phyloP scores from a whole-genome alignment of 164 flowering plant genomes.

The Magnolia kwangsiensis region DNA sequence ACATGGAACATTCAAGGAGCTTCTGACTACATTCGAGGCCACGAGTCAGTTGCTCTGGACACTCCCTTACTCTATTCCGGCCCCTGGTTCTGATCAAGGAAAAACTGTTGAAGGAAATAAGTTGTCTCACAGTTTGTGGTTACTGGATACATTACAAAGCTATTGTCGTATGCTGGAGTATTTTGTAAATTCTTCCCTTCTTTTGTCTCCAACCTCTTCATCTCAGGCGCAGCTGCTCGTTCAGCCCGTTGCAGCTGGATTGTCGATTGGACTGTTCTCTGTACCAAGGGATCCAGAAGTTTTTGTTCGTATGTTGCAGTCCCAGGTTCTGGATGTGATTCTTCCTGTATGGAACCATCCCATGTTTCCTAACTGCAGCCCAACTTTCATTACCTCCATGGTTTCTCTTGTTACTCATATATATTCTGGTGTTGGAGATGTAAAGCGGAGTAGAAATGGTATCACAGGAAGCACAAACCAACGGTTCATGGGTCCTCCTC shows the following conservation, averaged over 20 bases:
- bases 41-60: conserved; percentile 94
- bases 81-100: conserved; percentile 41
- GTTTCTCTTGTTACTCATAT: conserved; percentile 68
- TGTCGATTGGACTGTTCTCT: conserved; percentile 82
- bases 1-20: conserved; percentile 84
- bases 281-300: conserved; percentile 85
- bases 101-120: conserved; percentile 50
- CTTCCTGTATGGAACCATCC: conserved; percentile 93
- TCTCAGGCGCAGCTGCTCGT: conserved; percentile 82
- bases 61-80: conserved; percentile 46
- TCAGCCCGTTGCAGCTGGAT: conserved; percentile 82
- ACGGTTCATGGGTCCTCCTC: conserved; percentile 65
- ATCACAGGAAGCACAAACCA: conserved; percentile 46
- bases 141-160: conserved; percentile 76
- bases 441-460: conserved; percentile 52
- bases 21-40: conserved; percentile 89
- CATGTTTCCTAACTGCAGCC: conserved; percentile 65
- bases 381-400: conserved; percentile 54
- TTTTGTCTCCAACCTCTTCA: conserved; percentile 62
- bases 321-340: conserved; percentile 80
- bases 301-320: conserved; percentile 80
- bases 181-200: conserved; percentile 75
- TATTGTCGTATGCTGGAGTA: conserved; percentile 73
- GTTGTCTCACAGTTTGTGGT: conserved; percentile 59
- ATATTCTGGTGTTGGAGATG: conserved; percentile 81